Evolutionary conservation across 2,329 filamentous ascomycete genomes (phyloP).

Genomic region (Orbilia quercus): DNA sequence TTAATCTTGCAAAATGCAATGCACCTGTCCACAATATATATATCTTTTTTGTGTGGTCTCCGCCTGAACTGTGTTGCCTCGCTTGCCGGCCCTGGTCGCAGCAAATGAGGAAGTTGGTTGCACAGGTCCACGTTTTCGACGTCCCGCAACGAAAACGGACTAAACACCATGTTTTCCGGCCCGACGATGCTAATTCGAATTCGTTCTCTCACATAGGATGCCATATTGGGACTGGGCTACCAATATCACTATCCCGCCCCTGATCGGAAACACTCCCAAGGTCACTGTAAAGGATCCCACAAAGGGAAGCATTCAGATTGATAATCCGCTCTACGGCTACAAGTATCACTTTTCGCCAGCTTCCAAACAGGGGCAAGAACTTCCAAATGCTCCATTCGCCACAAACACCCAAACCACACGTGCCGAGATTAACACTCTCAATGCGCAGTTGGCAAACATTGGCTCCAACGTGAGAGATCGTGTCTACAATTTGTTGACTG

Average conservation of each 20-base stretch:
- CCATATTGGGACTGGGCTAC: conserved; percentile 68
- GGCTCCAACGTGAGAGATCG: conserved; percentile 41
- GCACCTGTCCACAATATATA: too few relatives aligned
- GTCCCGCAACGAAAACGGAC: conserved; percentile 29
- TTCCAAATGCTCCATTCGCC: conserved; percentile 24
- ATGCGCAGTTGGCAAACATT: conserved; percentile 38
- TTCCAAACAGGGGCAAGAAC: background rate
- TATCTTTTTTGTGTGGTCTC: too few relatives aligned
- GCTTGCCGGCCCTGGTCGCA: too few relatives aligned
- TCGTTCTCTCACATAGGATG: conserved; percentile 44
- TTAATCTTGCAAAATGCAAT: too few relatives aligned
- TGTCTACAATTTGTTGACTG: conserved; percentile 60
- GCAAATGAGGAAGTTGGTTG: too few relatives aligned
- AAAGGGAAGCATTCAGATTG: conserved; percentile 68
- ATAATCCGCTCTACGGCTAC: conserved; percentile 73
- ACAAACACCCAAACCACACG: conserved; percentile 23
- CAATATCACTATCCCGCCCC: conserved; percentile 61
- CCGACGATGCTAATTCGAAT: conserved; percentile 14
- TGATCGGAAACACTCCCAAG: conserved; percentile 51
- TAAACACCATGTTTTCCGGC: too few relatives aligned
- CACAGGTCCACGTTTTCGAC: conserved; percentile 26
- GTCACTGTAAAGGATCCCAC: conserved; percentile 70
- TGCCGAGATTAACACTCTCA: conserved; percentile 19
- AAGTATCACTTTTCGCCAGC: conserved; percentile 64
- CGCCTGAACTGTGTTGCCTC: background rate